phyloP scores from a whole-genome alignment of 805 yeast species.

The Nakazawaea molendinolei region DNA sequence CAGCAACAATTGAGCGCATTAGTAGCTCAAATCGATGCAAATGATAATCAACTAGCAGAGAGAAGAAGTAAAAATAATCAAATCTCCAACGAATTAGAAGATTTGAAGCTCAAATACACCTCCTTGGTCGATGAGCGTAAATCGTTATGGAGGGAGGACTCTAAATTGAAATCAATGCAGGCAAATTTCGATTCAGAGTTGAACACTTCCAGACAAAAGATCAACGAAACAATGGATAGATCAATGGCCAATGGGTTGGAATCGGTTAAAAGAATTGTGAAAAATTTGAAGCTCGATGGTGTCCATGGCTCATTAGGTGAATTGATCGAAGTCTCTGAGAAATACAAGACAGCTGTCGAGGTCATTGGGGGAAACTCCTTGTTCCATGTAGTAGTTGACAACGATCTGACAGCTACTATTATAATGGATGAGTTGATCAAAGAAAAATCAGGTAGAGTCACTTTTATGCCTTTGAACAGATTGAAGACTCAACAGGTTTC shows the following conservation, averaged over 20 bases:
- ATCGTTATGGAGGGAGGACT: constrained; percentile 72
- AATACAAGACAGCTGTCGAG: constrained; percentile 81
- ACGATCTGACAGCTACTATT: constrained; percentile 73
- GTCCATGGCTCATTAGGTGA: constrained; percentile 88
- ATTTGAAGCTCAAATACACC: constrained; percentile 33
- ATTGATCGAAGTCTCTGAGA: constrained; percentile 71
- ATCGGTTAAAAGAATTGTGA: constrained; percentile 58
- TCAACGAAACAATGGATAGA: constrained; percentile 72
- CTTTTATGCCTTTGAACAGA: constrained; percentile 86
- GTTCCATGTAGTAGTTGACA: constrained; percentile 86
- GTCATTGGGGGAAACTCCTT: constrained; percentile 82
- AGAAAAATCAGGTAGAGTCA: constrained; percentile 73
- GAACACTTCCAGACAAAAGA: constrained; percentile 47
- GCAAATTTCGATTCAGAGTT: constrained; percentile 52
- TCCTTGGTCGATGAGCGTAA: constrained; percentile 61
- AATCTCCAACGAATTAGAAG: constrained; percentile 21
- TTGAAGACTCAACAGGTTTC: constrained; percentile 33
- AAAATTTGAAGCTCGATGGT: constrained; percentile 48
- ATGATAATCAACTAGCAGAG: constrained; percentile 32
- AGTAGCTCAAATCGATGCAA: constrained; percentile 24
- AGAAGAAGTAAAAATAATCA: constrained; percentile 18
- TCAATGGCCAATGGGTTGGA: constrained; percentile 62
- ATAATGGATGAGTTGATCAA: constrained; percentile 71
- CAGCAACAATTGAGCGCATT: constrained; percentile 14
- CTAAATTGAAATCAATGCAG: constrained; percentile 48